Percentiles rank a stretch among this genome's conserved stretches.
These are phyloP conservation scores for Elsinoe arachidis DNA, from an alignment of 2,329 filamentous ascomycete species.

Conservation along the genomic window DNA sequence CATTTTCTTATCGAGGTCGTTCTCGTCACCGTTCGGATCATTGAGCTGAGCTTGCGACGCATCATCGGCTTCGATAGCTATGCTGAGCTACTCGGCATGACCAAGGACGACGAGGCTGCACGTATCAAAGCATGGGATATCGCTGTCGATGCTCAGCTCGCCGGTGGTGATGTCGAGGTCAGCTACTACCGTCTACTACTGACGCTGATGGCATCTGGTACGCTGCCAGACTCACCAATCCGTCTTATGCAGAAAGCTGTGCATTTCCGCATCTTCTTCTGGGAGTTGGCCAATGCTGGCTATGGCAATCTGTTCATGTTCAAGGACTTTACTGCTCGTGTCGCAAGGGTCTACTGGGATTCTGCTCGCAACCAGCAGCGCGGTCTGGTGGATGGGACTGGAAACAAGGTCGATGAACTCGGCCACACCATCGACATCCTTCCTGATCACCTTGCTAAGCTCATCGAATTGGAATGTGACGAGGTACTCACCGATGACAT, in stretches of 20 bases:
- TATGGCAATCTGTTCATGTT: slow-evolving; percentile 56
- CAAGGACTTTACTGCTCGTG: slow-evolving; percentile 60
- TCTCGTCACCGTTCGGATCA: slow-evolving; percentile 68
- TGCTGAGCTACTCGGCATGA: slow-evolving; percentile 68
- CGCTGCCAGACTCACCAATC: slow-evolving; percentile 71
- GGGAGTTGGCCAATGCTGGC: slow-evolving; percentile 61
- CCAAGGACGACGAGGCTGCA: slow-evolving; percentile 74
- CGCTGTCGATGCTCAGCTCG: slow-evolving; percentile 83
- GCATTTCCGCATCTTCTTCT: slow-evolving; percentile 81
- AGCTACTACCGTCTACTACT: slow-evolving; percentile 78
- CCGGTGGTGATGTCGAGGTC: slow-evolving; percentile 81
- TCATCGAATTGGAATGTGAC: slow-evolving; percentile 73
- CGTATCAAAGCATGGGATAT: slow-evolving; percentile 89
- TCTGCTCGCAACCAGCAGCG: slow-evolving; percentile 60
- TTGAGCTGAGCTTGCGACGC: slow-evolving; percentile 73
- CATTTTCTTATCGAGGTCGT: slow-evolving; percentile 81
- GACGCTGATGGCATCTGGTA: slow-evolving; percentile 79
- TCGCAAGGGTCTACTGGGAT: slow-evolving; percentile 73
- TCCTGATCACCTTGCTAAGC: slow-evolving; percentile 63
- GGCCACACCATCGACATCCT: slow-evolving; percentile 56
- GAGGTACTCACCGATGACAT: slow-evolving; percentile 70
- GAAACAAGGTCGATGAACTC: slow-evolving; percentile 16
- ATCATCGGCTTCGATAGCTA: slow-evolving; percentile 69
- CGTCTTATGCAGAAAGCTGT: slow-evolving; percentile 86
- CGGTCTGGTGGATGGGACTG: slow-evolving; percentile 23